A percentile compares a stretch with the other conserved stretches of the same genome.
Evolutionary conservation across 1,139 yeast species (phyloP).

Genomic region (Saccharomyces hybrid): DNA sequence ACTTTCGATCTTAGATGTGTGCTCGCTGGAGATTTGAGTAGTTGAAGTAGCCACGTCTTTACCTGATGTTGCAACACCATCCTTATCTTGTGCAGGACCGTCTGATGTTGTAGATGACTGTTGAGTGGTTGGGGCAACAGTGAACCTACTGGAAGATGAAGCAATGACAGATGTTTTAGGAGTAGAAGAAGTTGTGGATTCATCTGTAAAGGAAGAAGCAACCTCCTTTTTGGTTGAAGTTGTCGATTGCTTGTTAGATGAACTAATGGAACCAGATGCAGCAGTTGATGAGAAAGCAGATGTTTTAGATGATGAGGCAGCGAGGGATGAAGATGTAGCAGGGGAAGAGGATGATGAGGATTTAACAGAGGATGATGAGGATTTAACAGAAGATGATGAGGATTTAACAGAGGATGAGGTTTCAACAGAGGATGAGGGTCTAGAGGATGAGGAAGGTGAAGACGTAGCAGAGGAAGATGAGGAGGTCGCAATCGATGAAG

Average conservation of each 20-base stretch:
- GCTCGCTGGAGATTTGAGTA: background rate
- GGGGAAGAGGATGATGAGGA: no score
- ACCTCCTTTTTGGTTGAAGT: background rate
- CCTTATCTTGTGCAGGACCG: conserved; percentile 1
- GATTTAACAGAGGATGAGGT: no score
- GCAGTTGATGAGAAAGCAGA: background rate
- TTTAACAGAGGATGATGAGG: no score
- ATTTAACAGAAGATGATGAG: no score
- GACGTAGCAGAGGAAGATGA: background rate
- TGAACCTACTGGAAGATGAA: conserved; percentile 10
- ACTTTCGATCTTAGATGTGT: background rate
- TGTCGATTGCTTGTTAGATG: background rate
- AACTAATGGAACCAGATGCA: background rate
- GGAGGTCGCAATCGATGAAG: background rate
- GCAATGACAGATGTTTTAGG: conserved; percentile 9
- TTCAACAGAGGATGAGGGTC: no score
- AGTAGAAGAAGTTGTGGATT: conserved; percentile 6
- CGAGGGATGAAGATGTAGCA: no score
- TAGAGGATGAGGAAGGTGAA: background rate
- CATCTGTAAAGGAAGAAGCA: conserved; percentile 4
- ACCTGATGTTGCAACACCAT: background rate
- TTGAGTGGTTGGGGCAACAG: background rate
- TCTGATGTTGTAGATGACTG: conserved; percentile 5
- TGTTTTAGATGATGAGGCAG: background rate
- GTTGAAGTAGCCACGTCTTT: background rate